Base-by-base conservation (phyloP, 2,329 filamentous ascomycete genomes). In the Tolypocladium sp. region DNA sequence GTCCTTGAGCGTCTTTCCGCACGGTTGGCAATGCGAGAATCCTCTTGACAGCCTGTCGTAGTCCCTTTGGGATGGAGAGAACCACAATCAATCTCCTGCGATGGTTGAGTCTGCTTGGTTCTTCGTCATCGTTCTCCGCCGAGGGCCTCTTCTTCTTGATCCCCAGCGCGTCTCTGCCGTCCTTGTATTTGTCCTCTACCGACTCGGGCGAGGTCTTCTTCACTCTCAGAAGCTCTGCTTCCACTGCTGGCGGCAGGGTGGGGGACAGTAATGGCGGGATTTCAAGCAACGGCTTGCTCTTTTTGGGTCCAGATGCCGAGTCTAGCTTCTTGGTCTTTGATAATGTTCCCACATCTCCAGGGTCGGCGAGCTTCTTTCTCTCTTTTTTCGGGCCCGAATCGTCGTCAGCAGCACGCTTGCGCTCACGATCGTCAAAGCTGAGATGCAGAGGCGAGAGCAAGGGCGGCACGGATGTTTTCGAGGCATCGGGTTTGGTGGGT, bases 181-280 rank as follows among this genome's bases (percentile, higher is more conserved):
- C 63, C 58, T 63, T 67, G 41, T 44, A 7, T 37, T 58, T 60
- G 40, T 63, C 63, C 25, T 67, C 66, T n/a, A 57, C 52, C 4
- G 61, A 58, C 15, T 68, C 69, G 41, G 65, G 57, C 5, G 67
- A 62, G 15, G 57, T 67, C 69, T 68, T 76, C 67, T 64, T 68
- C 63, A 60, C 68, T 66, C 63, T 68, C 22, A 60, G 68, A 40
- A 74, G 59, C 59, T 72, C 72, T 4, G 68, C 77, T 61, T 84
- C 80, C 0, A 85, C 70, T 22, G 78, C 67, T 0, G 79, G 72
- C 1, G 82, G 82, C 8, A 85, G 68, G 0, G 82, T 85, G 0
- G 82, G 82, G 0, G 82, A 85, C 13, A 85, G 71, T 8, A 85
- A 71, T 0, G 77, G 71, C 0, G 82, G 82, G 33, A 84, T 68